Base-by-base conservation (phyloP, 805 yeast genomes). In the Candida sphagnicola region DNA sequence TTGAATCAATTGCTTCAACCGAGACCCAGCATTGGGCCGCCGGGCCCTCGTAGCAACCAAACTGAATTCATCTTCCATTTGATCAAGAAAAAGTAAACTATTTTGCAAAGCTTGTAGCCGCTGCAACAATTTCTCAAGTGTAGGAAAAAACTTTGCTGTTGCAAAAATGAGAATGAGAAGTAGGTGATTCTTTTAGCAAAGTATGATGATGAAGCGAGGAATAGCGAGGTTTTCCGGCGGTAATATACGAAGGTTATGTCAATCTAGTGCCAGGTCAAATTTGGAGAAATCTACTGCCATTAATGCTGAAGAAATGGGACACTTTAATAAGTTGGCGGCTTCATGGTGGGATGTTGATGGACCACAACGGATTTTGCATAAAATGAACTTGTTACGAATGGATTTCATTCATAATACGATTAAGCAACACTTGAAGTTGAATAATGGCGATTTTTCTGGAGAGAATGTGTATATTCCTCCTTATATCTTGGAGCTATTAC, bases 321-420 rank as follows among this genome's bases (percentile, higher is more conserved):
- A 93, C 60, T 93, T 93, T 62, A 80, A 85, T 49, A 77, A 82
- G 24, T 69, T 93, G 32, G 99, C 99, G 1, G 70, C 83, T n/a
- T 62, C 87, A n/a, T 93, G 99, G 99, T 93, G 99, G 99, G 96
- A 93, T 51, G 80, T 85, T 11, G 64, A 80, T 46, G 99, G 99
- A 0, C 84, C 97, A 1, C 98, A 93, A 57, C 68, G 99, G 28
- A 86, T 93, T 39, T 72, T 93, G 31, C 98, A 93, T 62, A 85
- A 89, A 62, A 91, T 93, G 99, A 93, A 93, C 57, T 67, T 87
- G 35, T 69, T 87, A 38, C 68, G 99, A 46, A 75, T 91, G 84
- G 96, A 89, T 57, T 93, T 89, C 56, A 80, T 93, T 35, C 78
- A 76, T 45, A 74, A 74, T 3, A 82, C 80, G 0, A 63, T 91